Conservation (phyloP, 2,329 filamentous ascomycete genomes). For the Hypoxylon sp. region DNA sequence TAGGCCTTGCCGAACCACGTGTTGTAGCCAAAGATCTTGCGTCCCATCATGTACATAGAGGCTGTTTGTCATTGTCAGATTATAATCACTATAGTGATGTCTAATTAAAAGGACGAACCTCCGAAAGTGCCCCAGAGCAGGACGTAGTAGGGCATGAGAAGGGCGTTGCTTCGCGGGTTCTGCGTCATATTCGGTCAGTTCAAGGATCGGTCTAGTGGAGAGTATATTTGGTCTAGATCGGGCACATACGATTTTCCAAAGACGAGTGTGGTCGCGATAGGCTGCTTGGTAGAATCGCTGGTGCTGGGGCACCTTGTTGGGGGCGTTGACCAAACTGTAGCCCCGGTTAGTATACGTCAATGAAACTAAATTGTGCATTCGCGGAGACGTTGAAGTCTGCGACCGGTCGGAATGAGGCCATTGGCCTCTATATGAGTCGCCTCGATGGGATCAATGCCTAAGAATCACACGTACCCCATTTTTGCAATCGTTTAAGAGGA, state of each 20-base stretch:
- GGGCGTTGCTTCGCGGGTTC: conserved; percentile 74
- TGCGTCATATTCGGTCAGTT: conserved; percentile 58
- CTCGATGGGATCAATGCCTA: not conserved
- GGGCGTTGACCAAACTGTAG: conserved; percentile 74
- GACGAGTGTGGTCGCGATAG: conserved; percentile 76
- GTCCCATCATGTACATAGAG: conserved; percentile 79
- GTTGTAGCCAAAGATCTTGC: conserved; percentile 83
- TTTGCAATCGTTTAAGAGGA: conserved; percentile 44
- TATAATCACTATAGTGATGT: conserved; percentile 24
- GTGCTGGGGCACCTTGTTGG: conserved; percentile 82
- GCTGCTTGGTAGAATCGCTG: conserved; percentile 83
- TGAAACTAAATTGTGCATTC: conserved; percentile 24
- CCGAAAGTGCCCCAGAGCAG: conserved; percentile 74
- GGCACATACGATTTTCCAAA: conserved; percentile 83
- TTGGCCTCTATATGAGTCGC: conserved; percentile 28
- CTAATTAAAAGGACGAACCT: conserved; percentile 64
- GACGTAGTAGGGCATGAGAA: conserved; percentile 79
- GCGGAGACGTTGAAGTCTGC: conserved; percentile 13
- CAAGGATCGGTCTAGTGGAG: conserved; percentile 7
- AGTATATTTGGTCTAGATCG: conserved; percentile 18
- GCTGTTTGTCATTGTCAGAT: conserved; percentile 57
- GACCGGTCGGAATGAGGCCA: conserved; percentile 31
- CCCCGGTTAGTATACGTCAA: conserved; percentile 52
- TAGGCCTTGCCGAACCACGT: conserved; percentile 78
- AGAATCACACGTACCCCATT: conserved; percentile 52